Evolutionary conservation across 2,329 filamentous ascomycete genomes (phyloP).

Genomic region (Chaetoscypha palmicola): DNA sequence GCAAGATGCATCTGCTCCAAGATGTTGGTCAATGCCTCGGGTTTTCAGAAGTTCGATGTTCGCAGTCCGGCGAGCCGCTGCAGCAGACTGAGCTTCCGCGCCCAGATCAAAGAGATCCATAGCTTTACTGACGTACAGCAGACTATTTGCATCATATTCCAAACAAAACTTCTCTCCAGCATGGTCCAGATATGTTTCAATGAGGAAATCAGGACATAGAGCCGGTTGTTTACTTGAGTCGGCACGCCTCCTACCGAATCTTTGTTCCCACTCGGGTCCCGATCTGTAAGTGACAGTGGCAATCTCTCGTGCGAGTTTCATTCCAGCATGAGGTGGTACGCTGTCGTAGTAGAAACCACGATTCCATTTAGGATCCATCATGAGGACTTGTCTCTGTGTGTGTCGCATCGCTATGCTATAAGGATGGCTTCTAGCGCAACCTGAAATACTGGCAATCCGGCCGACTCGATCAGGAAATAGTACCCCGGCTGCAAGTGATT

Average conservation of each 20-base stretch:
- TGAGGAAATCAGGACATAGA: slow-evolving; percentile 93
- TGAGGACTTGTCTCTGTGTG: slow-evolving; percentile 92
- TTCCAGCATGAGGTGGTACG: slow-evolving; percentile 87
- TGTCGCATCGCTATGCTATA: slow-evolving; percentile 99
- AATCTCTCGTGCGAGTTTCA: slow-evolving; percentile 97
- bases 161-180: slow-evolving; percentile 97
- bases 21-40: slow-evolving; percentile 24
- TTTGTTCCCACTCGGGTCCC: slow-evolving; percentile 94
- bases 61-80: slow-evolving; percentile 53
- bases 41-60: slow-evolving; percentile 51
- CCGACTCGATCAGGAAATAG: slow-evolving; percentile 77
- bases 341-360: slow-evolving; percentile 87
- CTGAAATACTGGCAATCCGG: slow-evolving; percentile 81
- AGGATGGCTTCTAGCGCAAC: slow-evolving; percentile 88
- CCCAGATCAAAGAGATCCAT: slow-evolving; percentile 98
- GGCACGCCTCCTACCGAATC: slow-evolving; percentile 81
- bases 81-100: slow-evolving; percentile 56
- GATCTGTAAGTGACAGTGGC: slow-evolving; percentile 96
- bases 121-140: slow-evolving; percentile 94
- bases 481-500: slow-evolving; percentile 79
- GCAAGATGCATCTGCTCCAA: slow-evolving; percentile 45
- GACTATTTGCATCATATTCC: slow-evolving; percentile 90
- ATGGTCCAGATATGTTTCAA: slow-evolving; percentile 97
- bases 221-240: slow-evolving; percentile 83
- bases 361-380: slow-evolving; percentile 98